Conservation (phyloP, 768 basidiomycete genomes). For the Psilocybe cyanescens region DNA sequence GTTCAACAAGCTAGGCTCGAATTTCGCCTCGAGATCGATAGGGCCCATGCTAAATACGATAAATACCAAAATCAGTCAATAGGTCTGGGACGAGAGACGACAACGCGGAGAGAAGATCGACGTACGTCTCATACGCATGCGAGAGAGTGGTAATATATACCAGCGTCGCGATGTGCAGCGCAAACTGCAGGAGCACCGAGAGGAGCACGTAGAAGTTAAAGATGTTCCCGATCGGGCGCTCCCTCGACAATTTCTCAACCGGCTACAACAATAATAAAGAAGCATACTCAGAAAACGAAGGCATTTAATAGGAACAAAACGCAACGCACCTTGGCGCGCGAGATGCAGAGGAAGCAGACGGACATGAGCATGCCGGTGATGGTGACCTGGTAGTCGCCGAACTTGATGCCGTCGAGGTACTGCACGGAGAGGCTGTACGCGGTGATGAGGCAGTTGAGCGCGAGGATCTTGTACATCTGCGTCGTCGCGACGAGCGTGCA, state of each 20-base stretch:
- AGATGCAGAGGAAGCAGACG: constrained; percentile 98
- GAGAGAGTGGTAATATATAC: constrained; percentile 93
- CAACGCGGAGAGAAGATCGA: constrained; percentile 16
- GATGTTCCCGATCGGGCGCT: constrained; percentile 93
- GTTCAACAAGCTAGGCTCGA: constrained; percentile 92
- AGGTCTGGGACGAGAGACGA: too few relatives aligned
- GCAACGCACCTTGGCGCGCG: constrained; percentile 83
- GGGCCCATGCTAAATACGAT: constrained; percentile 61
- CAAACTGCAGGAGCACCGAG: constrained; percentile 92
- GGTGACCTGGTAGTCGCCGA: constrained; percentile 98
- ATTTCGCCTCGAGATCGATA: constrained; percentile 95
- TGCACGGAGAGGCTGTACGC: constrained; percentile 98
- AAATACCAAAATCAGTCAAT: constrained; percentile 12
- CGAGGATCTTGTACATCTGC: constrained; percentile 99
- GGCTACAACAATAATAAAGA: constrained; percentile 54
- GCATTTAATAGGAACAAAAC: not conserved
- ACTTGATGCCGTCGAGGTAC: constrained; percentile 98
- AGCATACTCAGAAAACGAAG: not conserved
- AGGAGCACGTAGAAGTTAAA: constrained; percentile 96
- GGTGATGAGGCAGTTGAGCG: constrained; percentile 96
- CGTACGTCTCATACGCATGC: constrained; percentile 76
- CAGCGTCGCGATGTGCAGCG: constrained; percentile 87
- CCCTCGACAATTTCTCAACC: constrained; percentile 93
- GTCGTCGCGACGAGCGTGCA: constrained; percentile 98
- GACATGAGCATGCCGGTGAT: constrained; percentile 98